Evolutionary conservation across 2,329 filamentous ascomycete genomes (phyloP), one percentile per base, ranked within the genome.

Genomic region (Alternaria sp.): DNA sequence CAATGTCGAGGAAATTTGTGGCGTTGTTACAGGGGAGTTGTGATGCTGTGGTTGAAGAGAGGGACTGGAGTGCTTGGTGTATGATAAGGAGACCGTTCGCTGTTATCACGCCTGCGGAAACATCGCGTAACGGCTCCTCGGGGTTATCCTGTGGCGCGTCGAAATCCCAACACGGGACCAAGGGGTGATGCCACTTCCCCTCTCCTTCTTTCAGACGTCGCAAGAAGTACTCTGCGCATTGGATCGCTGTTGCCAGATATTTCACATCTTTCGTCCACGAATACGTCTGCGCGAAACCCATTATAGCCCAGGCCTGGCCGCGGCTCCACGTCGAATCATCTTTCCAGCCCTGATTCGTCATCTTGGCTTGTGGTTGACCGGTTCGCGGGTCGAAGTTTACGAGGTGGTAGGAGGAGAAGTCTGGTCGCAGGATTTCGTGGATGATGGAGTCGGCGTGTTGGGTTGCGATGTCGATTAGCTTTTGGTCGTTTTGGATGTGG

Each of bases 121-220:
- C 77, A 57, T 83, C 81, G 13, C 81, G 65, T 4, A 79, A 49
- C 9, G 76, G 76, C 9, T 74, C 70, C 4, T 28, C 21, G 0
- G 63, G 17, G 69, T 82, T 50, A 75, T 83, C 26, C 66, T 73
- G 71, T 52, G 84, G 85, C 0, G 84, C 85, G 62, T 86, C 82
- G 47, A 86, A 86, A 58, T 86, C 85, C 85, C 84, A 86, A 3
- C 80, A 77, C 1, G 84, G 83, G 0, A 85, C 81, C 1, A 76
- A 45, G 3, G 57, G 65, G 45, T 74, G 67, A 19, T 72, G 67
- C 68, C 74, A 76, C 30, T 67, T 78, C 1, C 66, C 68, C 6
- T 72, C 69, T 15, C 77, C 78, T 3, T 73, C 72, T 0, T 80
- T 76, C 17, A 86, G 70, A 0, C 82, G 73, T 0, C 70, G 53